phyloP scores from a whole-genome alignment of 2,329 filamentous ascomycete species.

The Colletotrichum melonis region DNA sequence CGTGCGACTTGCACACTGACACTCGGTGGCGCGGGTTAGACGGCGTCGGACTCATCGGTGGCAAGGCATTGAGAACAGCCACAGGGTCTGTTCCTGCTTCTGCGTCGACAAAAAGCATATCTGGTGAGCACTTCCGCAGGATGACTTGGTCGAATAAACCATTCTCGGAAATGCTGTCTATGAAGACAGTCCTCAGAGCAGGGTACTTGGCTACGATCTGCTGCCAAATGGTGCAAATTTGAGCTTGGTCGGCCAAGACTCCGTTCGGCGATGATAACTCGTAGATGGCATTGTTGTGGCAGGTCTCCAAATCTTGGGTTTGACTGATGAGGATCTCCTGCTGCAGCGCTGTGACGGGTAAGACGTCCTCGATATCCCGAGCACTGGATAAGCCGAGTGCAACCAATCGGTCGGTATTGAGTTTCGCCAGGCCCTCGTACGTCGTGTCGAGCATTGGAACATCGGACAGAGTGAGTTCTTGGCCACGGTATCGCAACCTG shows the following conservation, averaged over 20 bases:
- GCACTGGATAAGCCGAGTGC: slow-evolving; percentile 53
- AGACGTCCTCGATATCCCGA: slow-evolving; percentile 60
- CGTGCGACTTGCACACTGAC: slow-evolving; percentile 58
- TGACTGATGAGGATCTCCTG: slow-evolving; percentile 62
- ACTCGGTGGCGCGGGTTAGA: slow-evolving; percentile 61
- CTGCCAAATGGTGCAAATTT: slow-evolving; percentile 63
- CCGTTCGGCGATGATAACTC: slow-evolving; percentile 55
- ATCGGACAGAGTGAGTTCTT: slow-evolving; percentile 62
- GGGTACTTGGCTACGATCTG: slow-evolving; percentile 58
- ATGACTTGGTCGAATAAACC: slow-evolving; percentile 63
- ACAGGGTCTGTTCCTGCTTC: slow-evolving; percentile 50
- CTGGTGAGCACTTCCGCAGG: slow-evolving; percentile 58
- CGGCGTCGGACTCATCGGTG: slow-evolving; percentile 49
- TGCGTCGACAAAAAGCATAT: slow-evolving; percentile 65
- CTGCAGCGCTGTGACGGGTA: slow-evolving; percentile 59
- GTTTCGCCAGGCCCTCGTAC: slow-evolving; percentile 56
- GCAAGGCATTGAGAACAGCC: slow-evolving; percentile 53
- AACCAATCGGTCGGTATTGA: slow-evolving; percentile 55
- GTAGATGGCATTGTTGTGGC: slow-evolving; percentile 59
- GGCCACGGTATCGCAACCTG: slow-evolving; percentile 52
- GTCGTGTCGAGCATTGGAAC: slow-evolving; percentile 60
- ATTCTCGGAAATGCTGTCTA: slow-evolving; percentile 59
- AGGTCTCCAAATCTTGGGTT: slow-evolving; percentile 52
- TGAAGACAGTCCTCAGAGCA: slow-evolving; percentile 62
- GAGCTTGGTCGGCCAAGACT: slow-evolving; percentile 52